Conservation (phyloP, 2,329 filamentous ascomycete species). For the Botrytis galanthina region DNA sequence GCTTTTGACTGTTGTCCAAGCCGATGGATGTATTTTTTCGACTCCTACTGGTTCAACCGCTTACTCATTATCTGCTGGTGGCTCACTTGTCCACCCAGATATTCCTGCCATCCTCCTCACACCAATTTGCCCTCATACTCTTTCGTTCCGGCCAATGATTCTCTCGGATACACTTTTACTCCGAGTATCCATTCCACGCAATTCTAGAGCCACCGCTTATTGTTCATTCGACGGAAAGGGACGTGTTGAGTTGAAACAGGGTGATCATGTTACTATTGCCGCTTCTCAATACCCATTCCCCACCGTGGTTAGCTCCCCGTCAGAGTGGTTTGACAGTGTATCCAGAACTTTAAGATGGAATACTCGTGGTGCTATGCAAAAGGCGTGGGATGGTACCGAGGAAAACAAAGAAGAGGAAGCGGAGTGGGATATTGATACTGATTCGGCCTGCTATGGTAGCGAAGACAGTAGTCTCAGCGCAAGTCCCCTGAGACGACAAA, state of each 20-base stretch:
- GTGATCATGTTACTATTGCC: constrained; percentile 93
- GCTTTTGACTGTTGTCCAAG: constrained; percentile 91
- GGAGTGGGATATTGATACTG: constrained; percentile 94
- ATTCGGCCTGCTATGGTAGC: constrained; percentile 68
- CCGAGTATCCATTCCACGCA: constrained; percentile 79
- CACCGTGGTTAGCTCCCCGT: constrained; percentile 83
- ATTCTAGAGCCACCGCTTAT: constrained; percentile 89
- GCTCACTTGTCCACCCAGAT: constrained; percentile 92
- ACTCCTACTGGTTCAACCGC: constrained; percentile 94
- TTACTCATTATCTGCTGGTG: constrained; percentile 93
- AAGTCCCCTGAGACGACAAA: constrained; percentile 68
- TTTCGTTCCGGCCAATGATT: constrained; percentile 97
- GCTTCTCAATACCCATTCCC: constrained; percentile 97
- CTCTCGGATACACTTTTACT: constrained; percentile 92
- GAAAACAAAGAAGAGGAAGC: constrained; percentile 49
- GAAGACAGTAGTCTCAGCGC: constrained; percentile 68
- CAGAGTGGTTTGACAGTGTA: constrained; percentile 97
- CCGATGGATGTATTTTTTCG: constrained; percentile 96
- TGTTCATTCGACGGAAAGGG: constrained; percentile 98
- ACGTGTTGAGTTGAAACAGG: constrained; percentile 85
- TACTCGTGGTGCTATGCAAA: constrained; percentile 85
- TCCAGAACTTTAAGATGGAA: constrained; percentile 94
- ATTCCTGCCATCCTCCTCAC: constrained; percentile 96
- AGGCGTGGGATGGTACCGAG: constrained; percentile 64
- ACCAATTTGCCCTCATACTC: constrained; percentile 93